Evolutionary conservation across 139 green algal species (phyloP), one percentile per base, ranked within the genome.

Genomic region (Picochlorum sp.): DNA sequence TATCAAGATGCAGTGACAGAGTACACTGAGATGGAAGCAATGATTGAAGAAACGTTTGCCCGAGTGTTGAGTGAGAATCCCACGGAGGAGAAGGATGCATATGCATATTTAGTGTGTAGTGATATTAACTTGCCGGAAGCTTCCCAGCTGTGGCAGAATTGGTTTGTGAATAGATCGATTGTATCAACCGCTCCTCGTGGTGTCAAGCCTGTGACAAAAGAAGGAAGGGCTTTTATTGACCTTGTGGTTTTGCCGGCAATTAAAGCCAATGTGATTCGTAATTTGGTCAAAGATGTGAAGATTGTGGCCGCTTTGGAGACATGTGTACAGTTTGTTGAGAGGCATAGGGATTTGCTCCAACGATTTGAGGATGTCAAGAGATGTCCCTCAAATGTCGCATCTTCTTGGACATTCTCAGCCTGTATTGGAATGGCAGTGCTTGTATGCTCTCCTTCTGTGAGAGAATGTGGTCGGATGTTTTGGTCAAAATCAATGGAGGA

Each of bases 221-320:
- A 54, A 54, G 47, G 47, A 54, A 24, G 47, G 47, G n/a, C n/a
- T 18, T 54, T 54, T 54, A 54, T 54, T 14, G 47, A 54, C 11
- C 92, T 93, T 28, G 57, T 77, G 51, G 86, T 96, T 65, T 76
- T 85, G 16, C 89, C 96, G 71, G 93, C 88, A 69, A 78, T 96
- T 44, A 96, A 97, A 65, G 86, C 89, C 13, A 81, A 81, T 23
- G 81, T 94, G 77, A 67, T 74, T 5, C 73, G 81, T 3, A 23
- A 87, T 57, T 71, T 88, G 23, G 45, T 87, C 30, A 77, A 76
- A 61, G 72, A 82, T 50, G 56, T 77, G 20, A 61, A 76, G 1
- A 67, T 51, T 20, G 24, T 45, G 6, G 75, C 83, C 66, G 70
- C 74, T 28, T 18, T 45, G 52, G 4, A 62, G 54, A 23, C 11